phyloP scores from a whole-genome alignment of 148 eudicot species.

The Heliamphora exappendiculata region DNA sequence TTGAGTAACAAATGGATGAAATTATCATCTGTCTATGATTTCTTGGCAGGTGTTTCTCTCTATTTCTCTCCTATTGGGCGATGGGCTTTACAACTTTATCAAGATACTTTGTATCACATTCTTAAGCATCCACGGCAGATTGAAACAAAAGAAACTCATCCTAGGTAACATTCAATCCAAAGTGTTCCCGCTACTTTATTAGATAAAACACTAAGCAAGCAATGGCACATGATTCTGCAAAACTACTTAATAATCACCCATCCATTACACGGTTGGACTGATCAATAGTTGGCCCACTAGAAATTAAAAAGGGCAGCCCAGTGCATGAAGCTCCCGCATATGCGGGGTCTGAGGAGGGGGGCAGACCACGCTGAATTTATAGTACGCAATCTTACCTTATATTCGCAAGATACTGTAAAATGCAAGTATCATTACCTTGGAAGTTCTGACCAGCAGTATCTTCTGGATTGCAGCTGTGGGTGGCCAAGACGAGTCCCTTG shows the following conservation, averaged over 20 bases:
- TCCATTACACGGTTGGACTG: no score
- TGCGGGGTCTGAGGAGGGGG: no score
- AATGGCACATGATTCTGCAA: not conserved
- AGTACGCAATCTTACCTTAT: no score
- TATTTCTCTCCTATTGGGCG: conserved; percentile 69
- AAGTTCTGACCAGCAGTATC: not conserved
- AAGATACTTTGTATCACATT: conserved; percentile 41
- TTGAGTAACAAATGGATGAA: not conserved
- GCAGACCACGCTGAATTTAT: no score
- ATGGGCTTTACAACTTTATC: conserved; percentile 57
- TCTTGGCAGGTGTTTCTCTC: conserved; percentile 62
- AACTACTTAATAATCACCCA: no score
- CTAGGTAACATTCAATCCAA: conserved; percentile 19
- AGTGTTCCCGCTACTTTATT: not conserved
- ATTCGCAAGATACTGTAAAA: no score
- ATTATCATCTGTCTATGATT: not conserved
- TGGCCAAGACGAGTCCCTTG: not conserved
- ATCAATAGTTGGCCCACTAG: no score
- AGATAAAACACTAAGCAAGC: not conserved
- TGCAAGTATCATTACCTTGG: not conserved
- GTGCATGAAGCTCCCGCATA: no score
- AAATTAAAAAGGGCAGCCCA: no score
- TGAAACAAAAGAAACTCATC: conserved; percentile 17
- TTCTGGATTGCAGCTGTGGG: conserved; percentile 10
- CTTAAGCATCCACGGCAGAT: conserved; percentile 22